Evolutionary conservation across 2,329 filamentous ascomycete genomes (phyloP).

Genomic region (Huntiella bhutanensis): DNA sequence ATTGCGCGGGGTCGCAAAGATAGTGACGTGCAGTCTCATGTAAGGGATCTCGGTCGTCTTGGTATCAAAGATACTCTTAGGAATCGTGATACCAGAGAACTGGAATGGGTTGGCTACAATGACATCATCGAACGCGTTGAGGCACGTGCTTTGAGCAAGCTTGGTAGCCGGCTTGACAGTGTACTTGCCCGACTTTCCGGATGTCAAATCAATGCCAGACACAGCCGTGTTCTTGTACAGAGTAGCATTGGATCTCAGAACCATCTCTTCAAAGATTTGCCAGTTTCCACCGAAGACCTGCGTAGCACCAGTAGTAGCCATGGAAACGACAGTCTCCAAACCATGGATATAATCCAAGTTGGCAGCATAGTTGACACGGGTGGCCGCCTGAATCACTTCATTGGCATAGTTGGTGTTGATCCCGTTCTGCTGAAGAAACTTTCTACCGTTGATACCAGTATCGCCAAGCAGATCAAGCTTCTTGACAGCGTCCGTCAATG

Average conservation of each 20-base stretch:
- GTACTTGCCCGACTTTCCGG: neutral
- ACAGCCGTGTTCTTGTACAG: slow-evolving; percentile 52
- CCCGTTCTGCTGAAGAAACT: slow-evolving; percentile 49
- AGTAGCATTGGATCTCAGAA: slow-evolving; percentile 41
- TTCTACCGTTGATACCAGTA: slow-evolving; percentile 53
- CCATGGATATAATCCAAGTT: slow-evolving; percentile 78
- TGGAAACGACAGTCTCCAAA: slow-evolving; percentile 76
- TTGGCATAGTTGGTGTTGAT: slow-evolving; percentile 40
- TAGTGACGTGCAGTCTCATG: slow-evolving; percentile 68
- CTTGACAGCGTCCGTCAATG: slow-evolving; percentile 47
- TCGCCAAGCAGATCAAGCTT: slow-evolving; percentile 47
- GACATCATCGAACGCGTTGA: slow-evolving; percentile 54
- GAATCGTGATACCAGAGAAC: slow-evolving; percentile 48
- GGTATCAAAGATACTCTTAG: slow-evolving; percentile 47
- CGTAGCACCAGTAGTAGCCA: slow-evolving; percentile 72
- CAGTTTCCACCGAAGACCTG: slow-evolving; percentile 74
- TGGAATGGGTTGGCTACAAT: slow-evolving; percentile 73
- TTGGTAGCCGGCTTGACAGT: neutral
- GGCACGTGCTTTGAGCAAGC: slow-evolving; percentile 17
- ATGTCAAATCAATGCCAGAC: slow-evolving; percentile 26
- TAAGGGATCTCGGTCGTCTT: slow-evolving; percentile 68
- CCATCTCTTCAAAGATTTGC: slow-evolving; percentile 78
- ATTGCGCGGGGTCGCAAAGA: slow-evolving; percentile 61
- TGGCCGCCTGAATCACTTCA: slow-evolving; percentile 78
- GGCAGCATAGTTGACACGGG: slow-evolving; percentile 85